These are phyloP conservation scores for Nymphaea colorata DNA, from an alignment of 164 flowering plant species.

Conservation along the genomic window DNA sequence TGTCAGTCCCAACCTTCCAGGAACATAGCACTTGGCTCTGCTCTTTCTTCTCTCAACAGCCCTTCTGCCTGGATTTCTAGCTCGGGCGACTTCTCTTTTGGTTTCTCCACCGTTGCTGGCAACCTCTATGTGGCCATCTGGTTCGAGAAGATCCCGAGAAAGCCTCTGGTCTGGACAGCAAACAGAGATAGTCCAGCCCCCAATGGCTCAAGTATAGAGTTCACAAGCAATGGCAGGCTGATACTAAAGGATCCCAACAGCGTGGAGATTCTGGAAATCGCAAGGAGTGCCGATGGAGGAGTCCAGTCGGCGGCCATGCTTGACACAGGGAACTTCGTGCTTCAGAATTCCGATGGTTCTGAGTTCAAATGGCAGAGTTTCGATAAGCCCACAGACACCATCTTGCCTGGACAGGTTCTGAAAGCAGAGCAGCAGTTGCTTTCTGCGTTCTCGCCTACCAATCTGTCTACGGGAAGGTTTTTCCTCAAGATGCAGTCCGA, in stretches of 20 bases:
- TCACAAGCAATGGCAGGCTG: neutral
- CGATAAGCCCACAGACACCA: slow-evolving; percentile 1
- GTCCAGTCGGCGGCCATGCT: slow-evolving; percentile 26
- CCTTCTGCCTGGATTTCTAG: neutral
- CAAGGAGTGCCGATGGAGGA: neutral
- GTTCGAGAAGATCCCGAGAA: neutral
- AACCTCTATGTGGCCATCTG: neutral
- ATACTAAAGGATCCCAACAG: neutral
- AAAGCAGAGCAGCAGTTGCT: neutral
- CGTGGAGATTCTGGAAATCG: neutral
- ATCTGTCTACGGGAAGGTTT: slow-evolving; percentile 4
- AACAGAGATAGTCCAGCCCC: neutral
- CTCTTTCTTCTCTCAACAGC: too few relatives aligned
- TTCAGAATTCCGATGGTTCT: slow-evolving; percentile 2
- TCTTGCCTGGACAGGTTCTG: neutral
- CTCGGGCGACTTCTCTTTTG: neutral
- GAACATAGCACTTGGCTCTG: too few relatives aligned
- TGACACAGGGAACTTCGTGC: slow-evolving; percentile 35
- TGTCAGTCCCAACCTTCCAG: too few relatives aligned
- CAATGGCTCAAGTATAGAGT: slow-evolving; percentile 2
- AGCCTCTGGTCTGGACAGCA: slow-evolving; percentile 4
- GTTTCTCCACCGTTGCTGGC: neutral
- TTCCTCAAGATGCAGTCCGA: slow-evolving; percentile 2
- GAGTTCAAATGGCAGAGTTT: slow-evolving; percentile 4
- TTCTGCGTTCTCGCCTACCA: neutral